phyloP scores from a whole-genome alignment of 2,329 filamentous ascomycete species.

The Aureobasidium melanogenum region DNA sequence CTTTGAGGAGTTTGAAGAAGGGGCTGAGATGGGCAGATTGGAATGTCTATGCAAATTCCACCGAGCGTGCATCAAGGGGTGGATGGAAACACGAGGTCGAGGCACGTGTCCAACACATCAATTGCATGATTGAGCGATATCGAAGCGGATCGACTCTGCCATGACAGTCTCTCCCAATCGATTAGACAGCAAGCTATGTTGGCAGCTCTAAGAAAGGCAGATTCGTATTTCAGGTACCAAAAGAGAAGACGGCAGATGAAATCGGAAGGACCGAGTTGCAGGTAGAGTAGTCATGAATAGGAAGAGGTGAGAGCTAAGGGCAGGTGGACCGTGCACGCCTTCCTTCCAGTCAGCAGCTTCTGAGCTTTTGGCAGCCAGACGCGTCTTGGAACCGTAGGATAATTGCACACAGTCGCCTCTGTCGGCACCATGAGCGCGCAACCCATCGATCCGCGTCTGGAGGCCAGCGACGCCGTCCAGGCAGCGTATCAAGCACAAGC shows the following conservation, averaged over 20 bases:
- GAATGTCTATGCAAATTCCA: constrained; percentile 59
- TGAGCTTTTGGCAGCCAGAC: neutral
- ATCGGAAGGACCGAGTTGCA: neutral
- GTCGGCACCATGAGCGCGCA: constrained; percentile 7
- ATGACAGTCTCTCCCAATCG: neutral
- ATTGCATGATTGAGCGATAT: constrained; percentile 23
- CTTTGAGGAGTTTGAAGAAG: constrained; percentile 55
- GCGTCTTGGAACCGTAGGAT: neutral
- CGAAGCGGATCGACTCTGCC: neutral
- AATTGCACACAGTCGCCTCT: neutral
- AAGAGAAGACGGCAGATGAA: neutral
- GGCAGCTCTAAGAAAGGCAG: neutral
- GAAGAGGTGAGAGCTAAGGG: neutral
- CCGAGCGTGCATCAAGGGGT: constrained; percentile 49
- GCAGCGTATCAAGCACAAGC: constrained; percentile 9
- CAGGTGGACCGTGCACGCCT: neutral
- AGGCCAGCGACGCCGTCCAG: constrained; percentile 8
- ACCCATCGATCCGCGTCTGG: constrained; percentile 8
- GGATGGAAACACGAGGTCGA: constrained; percentile 49
- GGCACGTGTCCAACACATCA: constrained; percentile 55
- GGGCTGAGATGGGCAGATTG: constrained; percentile 49
- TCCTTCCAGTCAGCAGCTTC: constrained; percentile 4
- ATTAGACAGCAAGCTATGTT: neutral
- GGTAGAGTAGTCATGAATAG: neutral
- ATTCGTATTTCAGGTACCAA: too few relatives aligned